phyloP scores from a whole-genome alignment of 2,329 filamentous ascomycete species.

The Fusarium newnesense region DNA sequence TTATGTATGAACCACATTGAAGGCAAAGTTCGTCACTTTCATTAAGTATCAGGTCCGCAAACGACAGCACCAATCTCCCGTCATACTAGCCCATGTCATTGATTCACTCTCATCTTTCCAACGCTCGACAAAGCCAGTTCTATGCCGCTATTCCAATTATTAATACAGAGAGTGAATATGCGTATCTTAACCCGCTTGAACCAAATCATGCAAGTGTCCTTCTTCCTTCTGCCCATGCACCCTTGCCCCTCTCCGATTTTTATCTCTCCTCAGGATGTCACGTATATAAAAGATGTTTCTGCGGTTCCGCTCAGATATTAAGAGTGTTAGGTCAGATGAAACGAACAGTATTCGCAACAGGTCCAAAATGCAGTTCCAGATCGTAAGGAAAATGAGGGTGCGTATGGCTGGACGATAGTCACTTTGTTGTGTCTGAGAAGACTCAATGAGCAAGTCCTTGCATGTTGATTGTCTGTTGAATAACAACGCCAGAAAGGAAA shows the following conservation, averaged over 20 bases:
- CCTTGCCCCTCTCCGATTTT: slow-evolving; percentile 3
- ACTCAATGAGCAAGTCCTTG: slow-evolving; percentile 12
- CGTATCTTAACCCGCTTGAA: slow-evolving; percentile 15
- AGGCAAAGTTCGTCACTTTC: slow-evolving; percentile 39
- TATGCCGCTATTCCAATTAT: slow-evolving; percentile 31
- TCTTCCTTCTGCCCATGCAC: not conserved
- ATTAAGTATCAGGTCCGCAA: slow-evolving; percentile 25
- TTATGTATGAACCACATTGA: not conserved
- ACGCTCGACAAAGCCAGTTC: slow-evolving; percentile 21
- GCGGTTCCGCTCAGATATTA: slow-evolving; percentile 14
- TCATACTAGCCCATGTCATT: slow-evolving; percentile 10
- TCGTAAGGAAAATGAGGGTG: slow-evolving; percentile 1
- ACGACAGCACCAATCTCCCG: slow-evolving; percentile 24
- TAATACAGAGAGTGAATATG: slow-evolving; percentile 30
- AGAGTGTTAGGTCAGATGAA: not conserved
- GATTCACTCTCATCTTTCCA: slow-evolving; percentile 7
- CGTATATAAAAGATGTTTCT: slow-evolving; percentile 8
- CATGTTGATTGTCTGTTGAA: slow-evolving; percentile 15
- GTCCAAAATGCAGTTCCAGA: not conserved
- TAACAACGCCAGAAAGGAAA: slow-evolving; percentile 21
- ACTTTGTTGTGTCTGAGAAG: not conserved
- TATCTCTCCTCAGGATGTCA: slow-evolving; percentile 14
- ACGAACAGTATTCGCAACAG: not conserved
- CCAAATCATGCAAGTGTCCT: slow-evolving; percentile 17
- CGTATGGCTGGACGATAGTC: not conserved